Conservation (phyloP, 805 yeast genomes). For the Metschnikowia cubensis region DNA sequence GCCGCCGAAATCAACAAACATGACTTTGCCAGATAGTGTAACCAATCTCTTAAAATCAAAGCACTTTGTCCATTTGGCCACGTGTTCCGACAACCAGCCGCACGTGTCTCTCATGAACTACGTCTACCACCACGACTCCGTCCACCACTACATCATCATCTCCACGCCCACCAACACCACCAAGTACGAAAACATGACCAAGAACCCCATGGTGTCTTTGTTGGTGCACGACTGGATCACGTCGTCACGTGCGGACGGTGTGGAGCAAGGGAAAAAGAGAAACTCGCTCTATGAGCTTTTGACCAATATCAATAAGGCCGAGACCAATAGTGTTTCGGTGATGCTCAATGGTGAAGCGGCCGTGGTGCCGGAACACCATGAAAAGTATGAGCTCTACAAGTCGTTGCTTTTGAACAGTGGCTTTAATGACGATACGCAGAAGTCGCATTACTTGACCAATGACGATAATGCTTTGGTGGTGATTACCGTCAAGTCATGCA, state of each 20-base stretch:
- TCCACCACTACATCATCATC: conserved; percentile 55
- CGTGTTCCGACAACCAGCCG: conserved; percentile 69
- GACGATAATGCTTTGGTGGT: conserved; percentile 64
- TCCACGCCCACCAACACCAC: conserved; percentile 70
- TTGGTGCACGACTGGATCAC: conserved; percentile 90
- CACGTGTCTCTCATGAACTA: conserved; percentile 92
- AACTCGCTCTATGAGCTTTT: conserved; percentile 48
- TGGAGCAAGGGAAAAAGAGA: conserved; percentile 14
- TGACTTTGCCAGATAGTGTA: conserved; percentile 34
- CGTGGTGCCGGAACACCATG: conserved; percentile 40
- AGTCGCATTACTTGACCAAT: conserved; percentile 37
- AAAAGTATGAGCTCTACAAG: conserved; percentile 58
- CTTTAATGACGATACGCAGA: conserved; percentile 68
- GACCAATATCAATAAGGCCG: conserved; percentile 73
- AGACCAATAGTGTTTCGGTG: conserved; percentile 70
- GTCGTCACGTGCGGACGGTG: conserved; percentile 37
- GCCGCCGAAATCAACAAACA: neutral
- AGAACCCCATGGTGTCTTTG: conserved; percentile 76
- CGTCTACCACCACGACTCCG: conserved; percentile 49
- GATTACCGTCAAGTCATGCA: conserved; percentile 61
- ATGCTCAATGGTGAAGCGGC: conserved; percentile 73
- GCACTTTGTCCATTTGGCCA: conserved; percentile 79
- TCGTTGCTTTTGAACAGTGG: conserved; percentile 56
- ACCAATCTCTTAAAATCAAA: conserved; percentile 50
- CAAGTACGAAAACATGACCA: conserved; percentile 64